Conservation (phyloP, 2,329 filamentous ascomycete species). For the Ceratocystis destructans region DNA sequence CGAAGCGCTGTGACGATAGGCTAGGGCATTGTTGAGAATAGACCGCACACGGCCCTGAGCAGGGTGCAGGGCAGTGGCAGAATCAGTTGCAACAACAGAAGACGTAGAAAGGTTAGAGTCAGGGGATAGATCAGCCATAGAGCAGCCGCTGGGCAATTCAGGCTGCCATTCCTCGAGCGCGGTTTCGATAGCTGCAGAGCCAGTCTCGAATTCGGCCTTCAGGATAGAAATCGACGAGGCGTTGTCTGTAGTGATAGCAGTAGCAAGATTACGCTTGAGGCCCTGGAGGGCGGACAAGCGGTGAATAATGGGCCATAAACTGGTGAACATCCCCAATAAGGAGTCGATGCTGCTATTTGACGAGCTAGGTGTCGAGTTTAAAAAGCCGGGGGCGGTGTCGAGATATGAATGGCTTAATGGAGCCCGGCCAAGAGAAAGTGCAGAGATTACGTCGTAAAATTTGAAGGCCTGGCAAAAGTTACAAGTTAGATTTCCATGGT, state of each 20-base stretch:
- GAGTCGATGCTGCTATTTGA: conserved; percentile 40
- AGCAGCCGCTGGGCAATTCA: conserved; percentile 31
- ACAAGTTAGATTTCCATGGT: background rate
- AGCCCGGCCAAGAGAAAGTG: conserved; percentile 45
- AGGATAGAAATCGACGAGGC: conserved; percentile 35
- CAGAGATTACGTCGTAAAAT: conserved; percentile 52
- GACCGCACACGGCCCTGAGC: conserved; percentile 36
- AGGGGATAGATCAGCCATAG: conserved; percentile 19
- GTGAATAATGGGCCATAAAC: conserved; percentile 50
- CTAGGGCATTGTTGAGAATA: conserved; percentile 45
- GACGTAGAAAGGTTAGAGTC: conserved; percentile 11
- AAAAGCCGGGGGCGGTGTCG: conserved; percentile 36
- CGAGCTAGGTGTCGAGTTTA: conserved; percentile 31
- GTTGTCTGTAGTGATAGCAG: conserved; percentile 31
- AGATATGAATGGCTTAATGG: conserved; percentile 35
- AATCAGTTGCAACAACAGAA: background rate
- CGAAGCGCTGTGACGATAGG: conserved; percentile 44
- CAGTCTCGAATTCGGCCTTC: conserved; percentile 37
- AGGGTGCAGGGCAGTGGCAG: conserved; percentile 15
- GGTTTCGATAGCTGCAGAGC: conserved; percentile 40
- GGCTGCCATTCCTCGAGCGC: conserved; percentile 45
- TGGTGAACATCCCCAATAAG: conserved; percentile 47
- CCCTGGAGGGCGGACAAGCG: conserved; percentile 42
- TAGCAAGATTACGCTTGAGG: conserved; percentile 39
- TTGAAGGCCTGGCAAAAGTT: conserved; percentile 39